A percentile compares a stretch with the other conserved stretches of the same genome.
phyloP scores from a whole-genome alignment of 2,329 filamentous ascomycete genomes.

The Chrysoporthe puriensis region DNA sequence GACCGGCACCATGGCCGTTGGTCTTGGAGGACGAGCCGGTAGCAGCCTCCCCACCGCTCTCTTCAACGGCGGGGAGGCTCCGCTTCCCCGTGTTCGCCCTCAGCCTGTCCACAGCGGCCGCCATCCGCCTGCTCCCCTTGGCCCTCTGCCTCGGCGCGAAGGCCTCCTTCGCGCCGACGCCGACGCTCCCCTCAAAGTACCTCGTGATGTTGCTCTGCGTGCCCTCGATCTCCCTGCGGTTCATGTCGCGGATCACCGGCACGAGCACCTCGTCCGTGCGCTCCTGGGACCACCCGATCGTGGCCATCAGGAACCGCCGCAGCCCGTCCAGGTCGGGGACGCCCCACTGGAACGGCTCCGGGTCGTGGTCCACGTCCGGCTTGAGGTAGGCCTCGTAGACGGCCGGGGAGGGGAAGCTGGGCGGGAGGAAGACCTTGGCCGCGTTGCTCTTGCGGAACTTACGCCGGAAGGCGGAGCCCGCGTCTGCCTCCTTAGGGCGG shows the following conservation, averaged over 20 bases:
- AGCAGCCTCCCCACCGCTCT: constrained; percentile 13
- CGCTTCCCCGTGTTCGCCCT: constrained; percentile 54
- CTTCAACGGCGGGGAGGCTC: constrained; percentile 11
- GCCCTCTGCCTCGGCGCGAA: constrained; percentile 71
- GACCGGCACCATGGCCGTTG: constrained; percentile 30
- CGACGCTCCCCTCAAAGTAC: constrained; percentile 65
- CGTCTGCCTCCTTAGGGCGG: constrained; percentile 67
- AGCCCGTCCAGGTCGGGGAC: constrained; percentile 89
- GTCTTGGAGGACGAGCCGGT: constrained; percentile 18
- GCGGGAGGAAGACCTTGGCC: constrained; percentile 83
- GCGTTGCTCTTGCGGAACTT: constrained; percentile 83
- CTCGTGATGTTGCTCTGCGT: constrained; percentile 97
- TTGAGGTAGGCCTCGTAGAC: constrained; percentile 84
- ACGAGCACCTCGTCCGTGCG: constrained; percentile 94
- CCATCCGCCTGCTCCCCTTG: constrained; percentile 75
- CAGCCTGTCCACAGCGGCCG: constrained; percentile 71
- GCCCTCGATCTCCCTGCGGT: constrained; percentile 81
- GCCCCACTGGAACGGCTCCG: constrained; percentile 89
- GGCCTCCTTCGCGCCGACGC: constrained; percentile 66
- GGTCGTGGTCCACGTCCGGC: constrained; percentile 81
- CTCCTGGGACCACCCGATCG: constrained; percentile 91
- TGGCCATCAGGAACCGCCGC: constrained; percentile 82
- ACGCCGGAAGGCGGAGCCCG: constrained; percentile 69
- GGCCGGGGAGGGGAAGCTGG: constrained; percentile 74
- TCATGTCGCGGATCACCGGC: constrained; percentile 95